Base-by-base conservation (phyloP, 768 basidiomycete species). In the Rhizopogon roseolus region DNA sequence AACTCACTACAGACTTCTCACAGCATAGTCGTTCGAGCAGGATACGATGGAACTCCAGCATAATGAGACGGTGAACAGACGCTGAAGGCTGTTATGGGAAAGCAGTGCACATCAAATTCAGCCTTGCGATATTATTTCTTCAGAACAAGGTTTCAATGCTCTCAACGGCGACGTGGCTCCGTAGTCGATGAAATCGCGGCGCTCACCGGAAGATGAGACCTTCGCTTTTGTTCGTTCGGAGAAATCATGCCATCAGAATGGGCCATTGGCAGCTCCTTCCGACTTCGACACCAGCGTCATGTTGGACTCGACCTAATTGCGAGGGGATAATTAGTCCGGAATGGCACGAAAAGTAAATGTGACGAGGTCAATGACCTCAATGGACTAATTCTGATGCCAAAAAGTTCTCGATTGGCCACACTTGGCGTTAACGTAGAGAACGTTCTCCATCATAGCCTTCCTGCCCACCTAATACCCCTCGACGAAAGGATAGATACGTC, bases 221-320 rank as follows among this genome's bases (percentile, higher is more conserved):
- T 83, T 81, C 60, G 61, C 57, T 4, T 76, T 79, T 50, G 70
- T 81, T 36, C 67, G 70, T 43, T 58, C 40, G 73, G 73, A 11
- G 67, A 76, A 38, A 50, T 77, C 25, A 73, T 71, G 6, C 74
- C 76, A 27, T 66, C 56, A 37, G 50, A 61, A 22, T 64, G 36
- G 70, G 74, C 55, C 64, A 79, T 36, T 83, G 80, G 81, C 82
- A 82, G 55, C 71, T 79, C 55, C 50, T 84, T 22, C 22, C 22
- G 22, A 22, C 22, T 22, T 38, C 65, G 81, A 44, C 66, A 79
- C 16, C 79, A 80, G 17, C 71, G 77, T 8, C 76, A 80, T 59
- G 78, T 81, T 49, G 79, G 84, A 59, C 82, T 87, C 68, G 86
- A 82, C 66, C 71, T 88, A 53, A 78, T 85, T n/a, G 81, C 62